Percentiles rank a stretch among this genome's conserved stretches.
Conservation (phyloP, 768 basidiomycete species). For the Calocybe gangraenosa region DNA sequence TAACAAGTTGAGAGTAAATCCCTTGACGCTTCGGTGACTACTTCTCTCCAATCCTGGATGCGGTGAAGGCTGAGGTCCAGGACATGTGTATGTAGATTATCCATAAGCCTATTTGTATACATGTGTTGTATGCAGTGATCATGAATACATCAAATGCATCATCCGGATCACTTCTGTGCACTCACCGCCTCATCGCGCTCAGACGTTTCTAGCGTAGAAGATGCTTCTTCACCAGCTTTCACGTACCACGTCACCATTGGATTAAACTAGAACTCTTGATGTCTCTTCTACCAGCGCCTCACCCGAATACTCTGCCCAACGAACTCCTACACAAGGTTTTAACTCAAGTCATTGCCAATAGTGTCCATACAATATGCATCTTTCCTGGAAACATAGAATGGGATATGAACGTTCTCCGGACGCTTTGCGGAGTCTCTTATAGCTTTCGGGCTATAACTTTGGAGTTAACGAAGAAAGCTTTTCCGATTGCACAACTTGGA, state of each 20-base stretch:
- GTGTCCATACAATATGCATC: conserved; percentile 29
- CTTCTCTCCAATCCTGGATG: no score
- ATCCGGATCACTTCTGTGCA: neutral
- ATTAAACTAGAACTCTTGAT: no score
- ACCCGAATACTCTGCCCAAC: conserved; percentile 22
- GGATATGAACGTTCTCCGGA: conserved; percentile 28
- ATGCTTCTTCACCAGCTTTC: conserved; percentile 1
- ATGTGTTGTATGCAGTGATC: no score
- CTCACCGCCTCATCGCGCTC: neutral
- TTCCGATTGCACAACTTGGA: conserved; percentile 14
- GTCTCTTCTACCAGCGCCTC: no score
- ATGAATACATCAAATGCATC: no score
- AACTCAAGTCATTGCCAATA: conserved; percentile 24
- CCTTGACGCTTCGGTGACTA: no score
- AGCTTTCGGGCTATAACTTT: conserved; percentile 30
- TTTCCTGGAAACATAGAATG: conserved; percentile 27
- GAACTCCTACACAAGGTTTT: conserved; percentile 35
- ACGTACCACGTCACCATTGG: no score
- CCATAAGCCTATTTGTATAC: no score
- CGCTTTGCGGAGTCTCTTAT: conserved; percentile 28
- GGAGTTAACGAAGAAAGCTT: conserved; percentile 28
- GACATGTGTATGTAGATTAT: no score
- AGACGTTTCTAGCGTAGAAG: neutral
- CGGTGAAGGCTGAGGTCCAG: no score
- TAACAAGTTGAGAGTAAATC: no score